Percentiles rank a stretch among this genome's conserved stretches.
These are phyloP conservation scores for Sarcodon sp. DNA, from an alignment of 768 basidiomycete species.

Conservation along the genomic window DNA sequence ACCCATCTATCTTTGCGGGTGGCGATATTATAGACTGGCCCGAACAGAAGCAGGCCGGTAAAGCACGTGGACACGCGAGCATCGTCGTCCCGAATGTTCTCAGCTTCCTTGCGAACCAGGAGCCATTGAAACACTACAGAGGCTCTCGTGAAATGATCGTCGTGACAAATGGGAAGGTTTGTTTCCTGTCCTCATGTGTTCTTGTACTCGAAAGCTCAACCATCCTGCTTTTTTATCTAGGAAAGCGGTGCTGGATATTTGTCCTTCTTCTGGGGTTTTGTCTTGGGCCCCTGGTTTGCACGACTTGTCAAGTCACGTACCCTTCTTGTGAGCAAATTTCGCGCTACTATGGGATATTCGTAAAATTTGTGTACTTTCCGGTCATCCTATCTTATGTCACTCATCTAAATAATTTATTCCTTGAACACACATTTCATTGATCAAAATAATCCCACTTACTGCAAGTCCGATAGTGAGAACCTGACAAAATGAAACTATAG, in stretches of 20 bases:
- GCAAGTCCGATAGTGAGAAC: too few relatives aligned
- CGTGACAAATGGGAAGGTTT: conserved; percentile 40
- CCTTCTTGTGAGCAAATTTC: neutral
- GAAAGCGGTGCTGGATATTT: conserved; percentile 15
- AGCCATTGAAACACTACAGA: conserved; percentile 28
- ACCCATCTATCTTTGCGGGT: conserved; percentile 46
- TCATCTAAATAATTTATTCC: too few relatives aligned
- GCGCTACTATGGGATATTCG: too few relatives aligned
- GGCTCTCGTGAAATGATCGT: conserved; percentile 37
- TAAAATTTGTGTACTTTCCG: too few relatives aligned
- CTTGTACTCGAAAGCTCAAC: neutral
- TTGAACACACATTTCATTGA: too few relatives aligned
- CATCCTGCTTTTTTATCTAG: conserved; percentile 4
- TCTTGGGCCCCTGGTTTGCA: conserved; percentile 14
- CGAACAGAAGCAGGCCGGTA: conserved; percentile 50
- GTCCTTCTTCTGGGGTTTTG: conserved; percentile 16
- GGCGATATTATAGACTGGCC: conserved; percentile 54
- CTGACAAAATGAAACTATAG: too few relatives aligned
- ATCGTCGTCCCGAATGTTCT: conserved; percentile 39
- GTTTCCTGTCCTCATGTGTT: neutral
- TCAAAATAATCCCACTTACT: too few relatives aligned
- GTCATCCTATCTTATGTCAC: too few relatives aligned
- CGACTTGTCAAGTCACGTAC: conserved; percentile 10
- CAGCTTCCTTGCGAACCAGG: conserved; percentile 23
- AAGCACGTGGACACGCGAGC: conserved; percentile 27